These are phyloP conservation scores for Fusarium sterilihyphosum DNA, from an alignment of 2,329 filamentous ascomycete genomes.

Conservation along the genomic window DNA sequence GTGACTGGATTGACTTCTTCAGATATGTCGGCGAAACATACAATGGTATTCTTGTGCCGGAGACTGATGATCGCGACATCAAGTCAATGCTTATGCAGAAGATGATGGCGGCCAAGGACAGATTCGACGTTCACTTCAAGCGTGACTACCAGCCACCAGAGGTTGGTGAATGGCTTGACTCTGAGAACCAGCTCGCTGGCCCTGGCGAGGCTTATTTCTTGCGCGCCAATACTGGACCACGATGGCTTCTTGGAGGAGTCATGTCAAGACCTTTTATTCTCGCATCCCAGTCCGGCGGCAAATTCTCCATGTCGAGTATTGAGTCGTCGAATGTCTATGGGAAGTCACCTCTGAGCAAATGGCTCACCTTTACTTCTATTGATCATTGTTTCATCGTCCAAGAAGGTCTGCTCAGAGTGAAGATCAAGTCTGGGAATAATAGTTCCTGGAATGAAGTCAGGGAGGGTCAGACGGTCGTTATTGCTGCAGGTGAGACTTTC, in stretches of 20 bases:
- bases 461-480: constrained; percentile 60
- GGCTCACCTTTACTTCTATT: constrained; percentile 55
- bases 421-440: constrained; percentile 30
- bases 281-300: constrained; percentile 56
- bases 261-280: constrained; percentile 58
- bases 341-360: neutral
- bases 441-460: neutral
- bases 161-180: constrained; percentile 53
- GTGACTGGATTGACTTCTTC: constrained; percentile 70
- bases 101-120: constrained; percentile 62
- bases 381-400: constrained; percentile 63
- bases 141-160: constrained; percentile 58
- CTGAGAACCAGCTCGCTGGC: constrained; percentile 52
- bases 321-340: constrained; percentile 55
- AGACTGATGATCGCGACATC: constrained; percentile 62
- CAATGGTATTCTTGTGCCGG: constrained; percentile 59
- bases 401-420: constrained; percentile 57
- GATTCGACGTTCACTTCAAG: constrained; percentile 64
- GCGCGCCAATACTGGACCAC: constrained; percentile 59
- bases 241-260: constrained; percentile 57
- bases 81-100: constrained; percentile 62
- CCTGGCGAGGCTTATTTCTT: constrained; percentile 60
- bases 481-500: constrained; percentile 59
- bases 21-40: constrained; percentile 65
- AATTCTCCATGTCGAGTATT: constrained; percentile 64